These are phyloP conservation scores for Teunomyces aglyptinius DNA, from an alignment of 805 yeast genomes.

Conservation along the genomic window DNA sequence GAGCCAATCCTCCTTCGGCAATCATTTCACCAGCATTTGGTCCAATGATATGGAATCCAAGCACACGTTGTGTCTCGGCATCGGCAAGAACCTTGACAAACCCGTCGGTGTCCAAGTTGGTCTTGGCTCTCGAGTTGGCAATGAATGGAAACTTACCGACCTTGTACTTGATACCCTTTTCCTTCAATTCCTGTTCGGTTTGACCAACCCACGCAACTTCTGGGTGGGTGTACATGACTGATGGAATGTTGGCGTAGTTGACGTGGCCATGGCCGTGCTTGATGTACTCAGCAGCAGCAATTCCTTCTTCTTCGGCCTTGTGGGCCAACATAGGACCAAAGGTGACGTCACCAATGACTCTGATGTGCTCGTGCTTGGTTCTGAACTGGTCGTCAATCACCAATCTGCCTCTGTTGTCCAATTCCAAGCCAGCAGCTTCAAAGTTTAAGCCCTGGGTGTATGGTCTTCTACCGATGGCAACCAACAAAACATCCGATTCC, in stretches of 20 bases:
- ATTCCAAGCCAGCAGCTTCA: conserved; percentile 85
- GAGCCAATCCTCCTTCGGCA: conserved; percentile 96
- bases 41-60: conserved; percentile 97
- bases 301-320: conserved; percentile 99
- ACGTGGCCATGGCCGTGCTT: conserved; percentile 96
- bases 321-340: conserved; percentile 99
- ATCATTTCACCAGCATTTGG: conserved; percentile 99
- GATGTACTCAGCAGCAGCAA: conserved; percentile 95
- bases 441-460: conserved; percentile 86
- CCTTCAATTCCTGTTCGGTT: conserved; percentile 91
- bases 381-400: conserved; percentile 93
- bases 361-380: conserved; percentile 88
- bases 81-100: conserved; percentile 94
- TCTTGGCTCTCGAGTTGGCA: conserved; percentile 99
- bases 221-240: conserved; percentile 99
- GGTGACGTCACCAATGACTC: conserved; percentile 97
- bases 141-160: conserved; percentile 98
- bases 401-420: conserved; percentile 88
- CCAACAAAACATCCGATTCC: conserved; percentile 90
- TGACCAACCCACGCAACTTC: conserved; percentile 99
- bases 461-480: conserved; percentile 99
- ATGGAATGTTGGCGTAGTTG: conserved; percentile 95
- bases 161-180: conserved; percentile 85
- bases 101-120: conserved; percentile 95
- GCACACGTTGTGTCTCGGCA: conserved; percentile 93